phyloP scores from a whole-genome alignment of 139 green algal species.

The Prasinococcaceae sp. region DNA sequence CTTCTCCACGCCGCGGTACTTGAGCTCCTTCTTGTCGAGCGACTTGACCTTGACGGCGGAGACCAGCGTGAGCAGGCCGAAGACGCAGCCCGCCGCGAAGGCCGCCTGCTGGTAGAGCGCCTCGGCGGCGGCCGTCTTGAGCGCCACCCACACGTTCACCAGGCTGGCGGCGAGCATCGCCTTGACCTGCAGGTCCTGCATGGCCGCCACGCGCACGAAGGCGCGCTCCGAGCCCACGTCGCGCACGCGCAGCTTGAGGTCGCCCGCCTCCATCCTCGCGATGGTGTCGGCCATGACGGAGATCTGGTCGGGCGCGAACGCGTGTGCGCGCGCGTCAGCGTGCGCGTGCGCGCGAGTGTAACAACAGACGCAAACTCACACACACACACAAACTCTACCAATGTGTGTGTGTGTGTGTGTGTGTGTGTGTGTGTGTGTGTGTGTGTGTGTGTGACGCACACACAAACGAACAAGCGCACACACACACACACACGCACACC shows the following conservation, averaged over 20 bases:
- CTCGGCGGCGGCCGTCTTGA: constrained; percentile 39
- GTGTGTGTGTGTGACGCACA: too few relatives aligned
- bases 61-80: constrained; percentile 30
- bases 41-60: constrained; percentile 42
- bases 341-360: too few relatives aligned
- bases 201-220: constrained; percentile 58
- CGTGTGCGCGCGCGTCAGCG: too few relatives aligned
- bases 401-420: too few relatives aligned
- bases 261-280: constrained; percentile 64
- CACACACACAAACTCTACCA: too few relatives aligned
- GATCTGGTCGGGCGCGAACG: too few relatives aligned
- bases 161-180: constrained; percentile 60
- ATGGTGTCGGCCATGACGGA: not conserved
- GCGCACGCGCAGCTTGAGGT: constrained; percentile 90
- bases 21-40: constrained; percentile 22
- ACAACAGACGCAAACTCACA: too few relatives aligned
- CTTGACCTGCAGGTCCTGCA: constrained; percentile 32
- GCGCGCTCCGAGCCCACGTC: constrained; percentile 88
- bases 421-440: too few relatives aligned
- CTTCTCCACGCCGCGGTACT: too few relatives aligned
- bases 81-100: constrained; percentile 47
- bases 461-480: too few relatives aligned
- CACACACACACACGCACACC: too few relatives aligned
- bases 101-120: constrained; percentile 31
- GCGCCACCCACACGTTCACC: constrained; percentile 84